Base-by-base conservation (phyloP, 257 asterid species). In the Eustoma russellianum region DNA sequence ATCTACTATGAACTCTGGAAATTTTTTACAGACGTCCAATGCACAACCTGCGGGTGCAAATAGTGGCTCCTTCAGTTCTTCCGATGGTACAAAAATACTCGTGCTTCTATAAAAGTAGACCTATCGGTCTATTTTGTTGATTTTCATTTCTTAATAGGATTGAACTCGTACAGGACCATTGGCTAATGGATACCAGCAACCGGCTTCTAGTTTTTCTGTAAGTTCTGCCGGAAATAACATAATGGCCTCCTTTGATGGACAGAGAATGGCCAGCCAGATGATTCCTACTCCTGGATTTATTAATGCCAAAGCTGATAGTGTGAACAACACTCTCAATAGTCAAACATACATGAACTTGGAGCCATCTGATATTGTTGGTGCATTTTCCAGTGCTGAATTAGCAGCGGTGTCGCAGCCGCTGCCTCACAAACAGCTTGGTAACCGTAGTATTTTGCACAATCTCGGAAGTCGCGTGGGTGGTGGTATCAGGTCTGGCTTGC, bases 221-320 rank as follows among this genome's bases (percentile, higher is more conserved):
- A 78, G 72, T 59, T 71, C 86, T 66, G 83, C 81, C 38, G 86
- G 93, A 67, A 79, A 56, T 64, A 84, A 68, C 87, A 60, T 69
- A 73, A 69, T 67, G 50, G 12, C 83, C 64, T 76, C 96, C 66
- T 54, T 79, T 74, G 86, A 80, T 57, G 77, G 58, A 50, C 89
- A 79, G 64, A 86, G 93, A 66, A 75, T 78, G 82, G 52, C 85
- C n/a, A 79, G 88, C 70, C 99, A 88, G 75, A 92, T 88, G 97
- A 92, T 92, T 46, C 95, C 99, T 7, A 85, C 99, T 52, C 95
- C 97, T 68, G 99, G 99, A 62, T 74, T 82, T 55, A 79, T 62
- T 71, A 82, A 70, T 64, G 51, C 83, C 34, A 74, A 46, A 56
- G 73, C 50, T 63, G 79, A 66, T 62, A 79, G 66, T 24, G 46